Evolutionary conservation across 2,329 filamentous ascomycete genomes (phyloP), one percentile per base, ranked within the genome.

Genomic region (Fusarium secorum): DNA sequence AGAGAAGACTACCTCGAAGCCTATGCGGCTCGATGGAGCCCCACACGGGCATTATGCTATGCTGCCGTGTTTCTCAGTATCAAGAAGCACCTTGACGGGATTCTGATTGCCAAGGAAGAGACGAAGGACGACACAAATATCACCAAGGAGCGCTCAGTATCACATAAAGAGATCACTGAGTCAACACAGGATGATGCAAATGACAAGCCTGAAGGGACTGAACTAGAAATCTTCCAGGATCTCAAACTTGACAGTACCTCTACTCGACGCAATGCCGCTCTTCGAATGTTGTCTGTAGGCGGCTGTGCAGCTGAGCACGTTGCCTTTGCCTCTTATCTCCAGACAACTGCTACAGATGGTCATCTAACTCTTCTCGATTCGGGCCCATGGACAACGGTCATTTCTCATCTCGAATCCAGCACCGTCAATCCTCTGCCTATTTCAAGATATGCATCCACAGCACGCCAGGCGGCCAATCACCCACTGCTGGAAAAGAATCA

Each of bases 1-100:
- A 85, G 85, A 48, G 85, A 89, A 60, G 89, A 91, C 46, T 88
- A 91, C 74, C 86, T 98, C 22, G 89, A 92, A 66, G 93, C 92
- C 14, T 99, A 99, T 83, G 93, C 94, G 13, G 88, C 93, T 58
- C 85, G 96, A 74, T 99, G 95, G 95, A 97, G 94, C 80, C 93
- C 95, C 4, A 92, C 92, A 56, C 86, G 96, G 57, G 92, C 94
- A 1, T 82, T 98, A 56, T 93, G 91, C 69, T 98, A 98, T 81
- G 84, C 89, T n/a, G 77, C 81, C 5, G 81, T 90, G n/a, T 79
- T 91, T 39, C 64, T 79, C 52, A 76, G 75, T 11, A 76, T 88
- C 17, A 65, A 70, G 14, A 64, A 70, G 3, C 72, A 84, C 32
- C 68, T 85, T 5, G 72, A 78, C 30, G 65, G 60, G 32, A 74